phyloP scores from a whole-genome alignment of 1,284 basidiomycete species.

The Malassezia brasiliensis region DNA sequence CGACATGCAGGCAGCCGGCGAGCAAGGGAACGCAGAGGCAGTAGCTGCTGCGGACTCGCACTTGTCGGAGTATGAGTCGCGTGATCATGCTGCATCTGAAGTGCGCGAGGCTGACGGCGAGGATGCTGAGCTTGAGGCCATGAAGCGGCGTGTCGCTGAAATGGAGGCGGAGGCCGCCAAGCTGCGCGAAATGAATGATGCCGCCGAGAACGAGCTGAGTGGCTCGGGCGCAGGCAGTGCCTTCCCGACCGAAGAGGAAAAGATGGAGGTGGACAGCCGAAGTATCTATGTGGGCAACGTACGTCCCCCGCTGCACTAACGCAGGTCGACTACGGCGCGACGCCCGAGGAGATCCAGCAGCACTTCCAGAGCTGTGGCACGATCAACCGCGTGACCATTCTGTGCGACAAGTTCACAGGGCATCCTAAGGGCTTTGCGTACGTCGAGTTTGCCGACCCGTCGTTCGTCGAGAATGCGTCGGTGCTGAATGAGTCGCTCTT shows the following conservation, averaged over 20 bases:
- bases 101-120: slow-evolving; percentile 24
- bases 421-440: slow-evolving; percentile 99
- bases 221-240: slow-evolving; percentile 45
- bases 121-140: slow-evolving; percentile 54
- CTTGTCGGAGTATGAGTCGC: slow-evolving; percentile 6
- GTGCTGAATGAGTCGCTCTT: slow-evolving; percentile 94
- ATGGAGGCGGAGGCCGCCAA: slow-evolving; percentile 86
- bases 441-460: slow-evolving; percentile 94
- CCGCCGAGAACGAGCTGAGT: slow-evolving; percentile 64
- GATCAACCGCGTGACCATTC: slow-evolving; percentile 96
- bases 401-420: slow-evolving; percentile 99
- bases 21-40: neutral
- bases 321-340: slow-evolving; percentile 93
- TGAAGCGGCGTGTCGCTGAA: slow-evolving; percentile 70
- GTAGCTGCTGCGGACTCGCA: slow-evolving; percentile 2
- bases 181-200: slow-evolving; percentile 78
- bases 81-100: neutral
- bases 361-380: slow-evolving; percentile 96
- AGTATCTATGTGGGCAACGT: slow-evolving; percentile 97
- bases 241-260: slow-evolving; percentile 42
- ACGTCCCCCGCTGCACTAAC: slow-evolving; percentile 47
- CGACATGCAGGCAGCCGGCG: neutral
- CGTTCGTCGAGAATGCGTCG: slow-evolving; percentile 79
- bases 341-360: slow-evolving; percentile 93
- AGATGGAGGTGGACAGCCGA: slow-evolving; percentile 66